These are phyloP conservation scores for Lichtheimia corymbifera DNA, from an alignment of 371 early-diverging fungal genomes.

Conservation along the genomic window DNA sequence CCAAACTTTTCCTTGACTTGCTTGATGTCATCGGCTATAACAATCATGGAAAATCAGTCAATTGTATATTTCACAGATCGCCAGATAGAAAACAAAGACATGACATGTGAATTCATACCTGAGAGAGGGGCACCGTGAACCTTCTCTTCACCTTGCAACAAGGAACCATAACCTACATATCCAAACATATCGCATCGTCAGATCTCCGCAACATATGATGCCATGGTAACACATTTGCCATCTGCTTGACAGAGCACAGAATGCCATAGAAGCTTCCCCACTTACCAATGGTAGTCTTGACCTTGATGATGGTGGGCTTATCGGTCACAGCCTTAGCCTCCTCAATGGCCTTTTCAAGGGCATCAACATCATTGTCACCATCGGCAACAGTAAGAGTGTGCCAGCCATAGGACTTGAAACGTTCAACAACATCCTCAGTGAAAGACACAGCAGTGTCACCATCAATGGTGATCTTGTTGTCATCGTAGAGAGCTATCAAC, in stretches of 20 bases:
- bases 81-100: background rate
- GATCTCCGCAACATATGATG: constrained; percentile 8
- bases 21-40: constrained; percentile 75
- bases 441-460: constrained; percentile 89
- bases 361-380: constrained; percentile 81
- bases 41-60: background rate
- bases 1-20: constrained; percentile 83
- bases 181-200: background rate
- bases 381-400: constrained; percentile 79
- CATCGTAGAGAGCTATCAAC: constrained; percentile 97
- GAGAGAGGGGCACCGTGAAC: constrained; percentile 89
- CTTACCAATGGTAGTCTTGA: constrained; percentile 81
- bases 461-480: constrained; percentile 97
- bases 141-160: constrained; percentile 83
- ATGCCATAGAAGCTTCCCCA: background rate
- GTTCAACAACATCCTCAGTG: constrained; percentile 92
- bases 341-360: constrained; percentile 74
- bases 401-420: constrained; percentile 96
- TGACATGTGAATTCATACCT: constrained; percentile 19
- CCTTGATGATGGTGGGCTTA: constrained; percentile 89
- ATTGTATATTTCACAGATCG: background rate
- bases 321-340: constrained; percentile 82
- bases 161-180: constrained; percentile 68
- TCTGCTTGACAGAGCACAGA: constrained; percentile 6
- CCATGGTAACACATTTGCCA: constrained; percentile 3